Evolutionary conservation across 805 yeast species (phyloP), one percentile per base, ranked within the genome.

Genomic region (Saturnispora dispora): DNA sequence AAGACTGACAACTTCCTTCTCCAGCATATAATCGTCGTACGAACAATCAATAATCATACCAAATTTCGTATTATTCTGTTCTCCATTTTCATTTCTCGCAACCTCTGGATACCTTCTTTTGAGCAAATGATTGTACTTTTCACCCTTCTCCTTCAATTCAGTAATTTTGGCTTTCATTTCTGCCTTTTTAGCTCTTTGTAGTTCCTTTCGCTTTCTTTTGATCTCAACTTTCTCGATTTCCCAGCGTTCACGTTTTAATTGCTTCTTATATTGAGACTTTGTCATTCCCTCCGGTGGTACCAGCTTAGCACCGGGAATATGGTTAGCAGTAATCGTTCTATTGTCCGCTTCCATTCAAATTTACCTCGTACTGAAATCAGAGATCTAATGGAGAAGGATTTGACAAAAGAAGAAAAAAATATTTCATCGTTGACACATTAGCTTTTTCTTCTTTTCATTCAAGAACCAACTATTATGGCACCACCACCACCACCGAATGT

Each of bases 21-120:
- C 86, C 36, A 76, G 78, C 99, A 93, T 93, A 60, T 85, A 62
- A 44, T 86, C 93, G 62, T 93, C 98, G 65, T 91, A 91, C 15
- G 77, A 85, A 68, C 99, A 91, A 67, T 91, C 99, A 56, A 90
- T 62, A n/a, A 90, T 70, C 27, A 90, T 72, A 5, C 64, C 69
- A 7, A 81, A 74, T 0, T 76, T 79, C 2, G 81, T 71, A 11
- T 67, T 67, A 2, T 55, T 58, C 60, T 83, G 89, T 22, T 68
- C 73, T n/a, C 73, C 70, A 37, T 63, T 40, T 11, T 32, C 39
- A 9, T 52, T 48, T 22, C 39, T 46, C 13, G 50, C 67, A 43
- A 67, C 64, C 39, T 62, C 63, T 37, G 66, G 66, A 55, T 59
- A 56, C 50, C 51, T 64, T 46, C 30, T 71, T 60, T 44, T 49